phyloP scores from a whole-genome alignment of 2,329 filamentous ascomycete genomes.

The Microdochium paspali region DNA sequence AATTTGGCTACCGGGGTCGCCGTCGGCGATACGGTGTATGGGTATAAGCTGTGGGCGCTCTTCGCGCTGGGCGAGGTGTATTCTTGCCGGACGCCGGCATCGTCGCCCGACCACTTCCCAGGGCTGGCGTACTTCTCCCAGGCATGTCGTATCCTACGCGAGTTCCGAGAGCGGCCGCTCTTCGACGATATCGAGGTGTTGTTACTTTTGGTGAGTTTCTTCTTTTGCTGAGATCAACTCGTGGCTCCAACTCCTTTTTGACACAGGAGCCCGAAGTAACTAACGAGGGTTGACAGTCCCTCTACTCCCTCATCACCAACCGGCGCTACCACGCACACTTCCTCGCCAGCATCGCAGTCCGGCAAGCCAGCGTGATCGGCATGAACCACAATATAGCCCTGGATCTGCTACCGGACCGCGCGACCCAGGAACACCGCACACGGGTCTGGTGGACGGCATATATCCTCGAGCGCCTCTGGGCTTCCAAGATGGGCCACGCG shows the following conservation, averaged over 20 bases:
- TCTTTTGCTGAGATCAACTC: too few relatives aligned
- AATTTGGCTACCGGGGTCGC: constrained; percentile 21
- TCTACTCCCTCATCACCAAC: constrained; percentile 34
- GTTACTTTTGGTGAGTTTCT: constrained; percentile 29
- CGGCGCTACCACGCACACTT: constrained; percentile 32
- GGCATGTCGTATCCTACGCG: constrained; percentile 25
- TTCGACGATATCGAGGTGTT: constrained; percentile 32
- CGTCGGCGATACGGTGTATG: too few relatives aligned
- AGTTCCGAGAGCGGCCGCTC: constrained; percentile 29
- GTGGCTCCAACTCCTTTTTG: too few relatives aligned
- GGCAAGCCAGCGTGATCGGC: constrained; percentile 32
- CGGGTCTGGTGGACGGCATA: constrained; percentile 34
- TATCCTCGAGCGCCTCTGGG: constrained; percentile 35
- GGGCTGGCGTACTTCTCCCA: constrained; percentile 32
- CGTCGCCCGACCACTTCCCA: constrained; percentile 24
- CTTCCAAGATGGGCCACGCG: constrained; percentile 36
- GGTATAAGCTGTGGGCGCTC: constrained; percentile 31
- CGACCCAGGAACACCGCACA: constrained; percentile 24
- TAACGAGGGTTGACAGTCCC: constrained; percentile 19
- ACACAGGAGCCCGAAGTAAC: neutral
- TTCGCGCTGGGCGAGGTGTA: constrained; percentile 37
- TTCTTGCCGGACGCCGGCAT: constrained; percentile 24
- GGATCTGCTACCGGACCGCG: constrained; percentile 26
- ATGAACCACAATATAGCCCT: constrained; percentile 28
- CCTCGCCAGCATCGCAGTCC: constrained; percentile 32